Base-by-base conservation (phyloP, 768 basidiomycete species). In the Rossbeevera mucosa region DNA sequence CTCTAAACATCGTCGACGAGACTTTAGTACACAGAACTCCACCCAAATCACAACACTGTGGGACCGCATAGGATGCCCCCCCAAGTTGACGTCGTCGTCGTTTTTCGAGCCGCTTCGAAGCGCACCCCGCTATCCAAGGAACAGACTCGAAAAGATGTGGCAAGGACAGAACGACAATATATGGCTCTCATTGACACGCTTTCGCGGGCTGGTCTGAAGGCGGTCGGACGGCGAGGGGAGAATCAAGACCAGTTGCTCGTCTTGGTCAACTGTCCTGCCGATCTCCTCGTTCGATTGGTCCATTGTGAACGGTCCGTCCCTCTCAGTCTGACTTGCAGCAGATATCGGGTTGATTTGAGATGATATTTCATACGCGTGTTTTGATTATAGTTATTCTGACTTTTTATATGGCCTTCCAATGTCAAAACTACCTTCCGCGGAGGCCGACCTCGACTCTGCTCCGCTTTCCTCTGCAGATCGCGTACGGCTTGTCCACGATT, bases 151-250 rank as follows among this genome's bases (percentile, higher is more conserved):
- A 77, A 84, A 58, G 81, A 86, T 44, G 79, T 81, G 1, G 70
- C 75, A 6, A 83, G 82, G 57, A 82, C 88, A 3, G 79, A 85
- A 60, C 74, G 76, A 29, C 88, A 92, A 56, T 93, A 92, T 64
- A 70, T 72, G 13, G 73, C 76, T 7, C 76, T 94, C 36, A 72
- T 89, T 18, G 71, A 80, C 18, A 76, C 77, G 0, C 78, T 94
- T 18, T 79, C 72, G 14, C 71, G 75, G 14, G 82, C 81, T 2
- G 86, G 86, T 3, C 70, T 94, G 44, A 78, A 78, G 45, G 87
- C 83, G 0, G 86, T 88, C 1, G 88, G 88, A 9, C 75, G 88
- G 54, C 75, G 84, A 21, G 91, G 91, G n/a, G 86, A 87, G 61
- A 77, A 78, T 9, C 71, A 87, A 46, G 88, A 86, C 1, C 83